Base-by-base conservation (phyloP, 2,329 filamentous ascomycete genomes). In the Ciborinia camelliae region DNA sequence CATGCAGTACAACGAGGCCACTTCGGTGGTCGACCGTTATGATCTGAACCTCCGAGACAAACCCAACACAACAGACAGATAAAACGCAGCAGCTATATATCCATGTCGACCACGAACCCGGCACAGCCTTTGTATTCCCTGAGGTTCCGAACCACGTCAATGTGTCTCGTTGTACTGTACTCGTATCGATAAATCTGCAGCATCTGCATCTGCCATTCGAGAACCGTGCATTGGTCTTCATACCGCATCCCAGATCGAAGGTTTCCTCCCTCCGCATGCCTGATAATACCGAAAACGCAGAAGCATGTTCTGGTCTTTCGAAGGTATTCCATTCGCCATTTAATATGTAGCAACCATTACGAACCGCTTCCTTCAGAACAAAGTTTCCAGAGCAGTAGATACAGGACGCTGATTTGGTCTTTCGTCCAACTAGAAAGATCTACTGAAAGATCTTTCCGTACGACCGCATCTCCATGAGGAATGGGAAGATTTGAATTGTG, bases 311-410 rank as follows among this genome's bases (percentile, higher is more conserved):
- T n/a, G 26, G n/a, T n/a, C 12, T 39, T 20, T 35, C 23, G n/a
- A 35, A 26, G 43, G 26, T 26, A 47, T 45, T 47, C 14, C 55
- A 15, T 47, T 14, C 7, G 41, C 15, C 37, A 63, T 54, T 58
- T 58, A n/a, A 51, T 64, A 62, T 91, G 87, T 91, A 84, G 86
- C 87, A 84, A 87, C 86, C 86, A 87, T 88, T 90, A 81, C 89
- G 89, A 92, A 89, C 89, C 82, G 87, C 89, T 80, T 87, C 87
- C 86, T 85, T 91, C 89, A 91, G 81, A 81, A 80, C 78, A 79
- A 78, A 69, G 67, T 87, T 85, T 92, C 89, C 84, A 90, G 87
- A 87, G 89, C 87, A 90, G 89, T 88, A 92, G 89, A 92, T 92
- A 92, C 89, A 88, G 87, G 87, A 86, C 82, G 88, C 85, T 77